Evolutionary conservation across 129 eudicot species (phyloP).

Genomic region (Chrysanthemum lavandulifolium): DNA sequence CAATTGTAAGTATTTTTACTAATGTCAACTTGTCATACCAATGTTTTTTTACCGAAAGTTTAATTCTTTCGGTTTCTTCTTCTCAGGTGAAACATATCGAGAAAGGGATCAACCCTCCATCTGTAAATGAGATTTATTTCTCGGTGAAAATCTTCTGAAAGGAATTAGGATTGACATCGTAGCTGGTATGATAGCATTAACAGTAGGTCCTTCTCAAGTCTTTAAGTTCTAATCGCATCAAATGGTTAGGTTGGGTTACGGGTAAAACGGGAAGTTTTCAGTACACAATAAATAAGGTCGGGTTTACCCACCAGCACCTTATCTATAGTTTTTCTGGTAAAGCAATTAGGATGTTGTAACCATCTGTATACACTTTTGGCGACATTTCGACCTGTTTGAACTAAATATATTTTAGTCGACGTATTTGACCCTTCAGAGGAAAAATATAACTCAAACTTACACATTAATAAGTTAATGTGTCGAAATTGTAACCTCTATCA

Average conservation of each 20-base stretch:
- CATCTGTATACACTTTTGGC: not conserved
- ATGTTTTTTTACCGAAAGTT: not conserved
- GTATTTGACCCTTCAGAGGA: not conserved
- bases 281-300: not conserved
- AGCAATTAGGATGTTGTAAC: not conserved
- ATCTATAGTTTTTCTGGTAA: not conserved
- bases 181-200: slow-evolving; percentile 74
- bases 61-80: slow-evolving; percentile 1
- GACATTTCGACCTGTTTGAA: not conserved
- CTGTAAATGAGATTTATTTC: slow-evolving; percentile 54
- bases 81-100: slow-evolving; percentile 58
- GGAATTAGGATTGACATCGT: slow-evolving; percentile 62
- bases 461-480: not conserved
- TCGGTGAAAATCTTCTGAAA: slow-evolving; percentile 53
- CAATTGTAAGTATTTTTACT: slow-evolving; percentile 56
- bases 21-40: not conserved
- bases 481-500: not conserved
- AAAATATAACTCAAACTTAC: not conserved
- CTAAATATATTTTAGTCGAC: not conserved
- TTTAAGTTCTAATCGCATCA: not conserved
- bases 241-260: not conserved
- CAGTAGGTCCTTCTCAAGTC: slow-evolving; percentile 41
- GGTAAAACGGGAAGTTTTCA: not conserved
- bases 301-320: not conserved
- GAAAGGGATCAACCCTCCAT: slow-evolving; percentile 66